phyloP scores from a whole-genome alignment of 768 basidiomycete species.

The Xanthoconium stramineum region DNA sequence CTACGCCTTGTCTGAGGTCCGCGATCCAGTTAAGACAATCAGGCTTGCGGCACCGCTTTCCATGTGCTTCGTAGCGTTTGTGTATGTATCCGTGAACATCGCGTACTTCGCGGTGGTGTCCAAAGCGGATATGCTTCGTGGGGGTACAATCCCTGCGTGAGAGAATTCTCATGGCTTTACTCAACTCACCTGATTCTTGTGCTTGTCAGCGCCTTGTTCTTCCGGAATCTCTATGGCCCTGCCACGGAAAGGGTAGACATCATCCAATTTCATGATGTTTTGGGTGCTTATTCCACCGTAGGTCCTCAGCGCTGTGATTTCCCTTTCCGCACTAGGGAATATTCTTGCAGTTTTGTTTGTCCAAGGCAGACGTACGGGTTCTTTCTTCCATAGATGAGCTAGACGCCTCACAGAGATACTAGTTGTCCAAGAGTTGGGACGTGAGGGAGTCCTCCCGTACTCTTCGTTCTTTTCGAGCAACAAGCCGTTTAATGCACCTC shows the following conservation, averaged over 20 bases:
- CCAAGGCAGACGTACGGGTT: slow-evolving; percentile 56
- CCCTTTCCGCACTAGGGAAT: slow-evolving; percentile 64
- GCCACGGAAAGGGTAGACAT: slow-evolving; percentile 51
- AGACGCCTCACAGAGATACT: slow-evolving; percentile 3
- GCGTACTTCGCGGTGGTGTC: slow-evolving; percentile 76
- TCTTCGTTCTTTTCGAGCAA: slow-evolving; percentile 68
- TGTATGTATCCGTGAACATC: slow-evolving; percentile 65
- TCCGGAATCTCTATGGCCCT: slow-evolving; percentile 67
- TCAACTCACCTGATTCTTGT: background rate
- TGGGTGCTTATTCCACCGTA: slow-evolving; percentile 23
- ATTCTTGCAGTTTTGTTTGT: slow-evolving; percentile 61
- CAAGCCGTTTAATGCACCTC: slow-evolving; percentile 66
- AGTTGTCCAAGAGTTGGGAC: slow-evolving; percentile 74
- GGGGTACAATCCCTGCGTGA: slow-evolving; percentile 66
- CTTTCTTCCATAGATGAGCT: background rate
- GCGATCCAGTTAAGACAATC: slow-evolving; percentile 67
- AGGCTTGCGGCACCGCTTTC: slow-evolving; percentile 68
- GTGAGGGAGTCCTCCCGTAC: slow-evolving; percentile 66
- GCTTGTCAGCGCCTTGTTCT: slow-evolving; percentile 51
- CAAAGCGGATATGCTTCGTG: slow-evolving; percentile 63
- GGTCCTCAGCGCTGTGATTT: slow-evolving; percentile 60
- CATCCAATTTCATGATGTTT: background rate
- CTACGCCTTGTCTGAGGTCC: slow-evolving; percentile 68
- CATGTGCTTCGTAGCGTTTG: slow-evolving; percentile 52
- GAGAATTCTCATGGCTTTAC: slow-evolving; percentile 13